A percentile compares a stretch with the other conserved stretches of the same genome.
phyloP scores from a whole-genome alignment of 1,284 basidiomycete genomes.

The Gyrodon tennesseensis region DNA sequence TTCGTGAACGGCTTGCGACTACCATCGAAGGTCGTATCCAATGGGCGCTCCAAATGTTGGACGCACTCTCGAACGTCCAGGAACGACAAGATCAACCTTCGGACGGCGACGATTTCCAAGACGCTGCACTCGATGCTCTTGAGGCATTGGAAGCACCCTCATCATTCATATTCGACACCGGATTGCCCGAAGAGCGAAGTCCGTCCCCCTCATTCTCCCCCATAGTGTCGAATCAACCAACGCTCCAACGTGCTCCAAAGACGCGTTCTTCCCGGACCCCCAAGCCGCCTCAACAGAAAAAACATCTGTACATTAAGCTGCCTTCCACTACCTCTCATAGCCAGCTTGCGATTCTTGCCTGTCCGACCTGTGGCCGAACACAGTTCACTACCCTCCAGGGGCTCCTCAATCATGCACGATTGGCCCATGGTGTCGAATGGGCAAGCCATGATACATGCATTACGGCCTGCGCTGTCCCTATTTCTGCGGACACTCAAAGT shows the following conservation, averaged over 20 bases:
- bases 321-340: constrained; percentile 42
- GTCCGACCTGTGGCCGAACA: constrained; percentile 61
- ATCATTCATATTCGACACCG: constrained; percentile 51
- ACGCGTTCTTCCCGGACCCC: constrained; percentile 45
- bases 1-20: constrained; percentile 57
- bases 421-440: constrained; percentile 66
- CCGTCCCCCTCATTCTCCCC: constrained; percentile 33
- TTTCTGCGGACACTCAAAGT: constrained; percentile 47
- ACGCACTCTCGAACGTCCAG: constrained; percentile 47
- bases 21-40: constrained; percentile 62
- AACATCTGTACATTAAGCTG: constrained; percentile 51
- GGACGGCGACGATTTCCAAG: constrained; percentile 46
- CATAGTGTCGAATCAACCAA: constrained; percentile 23
- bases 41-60: constrained; percentile 63
- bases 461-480: constrained; percentile 58
- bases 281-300: constrained; percentile 44
- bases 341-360: constrained; percentile 54
- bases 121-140: constrained; percentile 59
- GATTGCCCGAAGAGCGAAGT: constrained; percentile 41
- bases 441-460: constrained; percentile 76
- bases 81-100: constrained; percentile 26
- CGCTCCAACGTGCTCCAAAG: constrained; percentile 37
- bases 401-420: constrained; percentile 70
- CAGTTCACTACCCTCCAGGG: constrained; percentile 75
- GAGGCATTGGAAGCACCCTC: constrained; percentile 56